A percentile compares a stretch with the other conserved stretches of the same genome.
Conservation (phyloP, 805 yeast genomes). For the Candida suzukii region DNA sequence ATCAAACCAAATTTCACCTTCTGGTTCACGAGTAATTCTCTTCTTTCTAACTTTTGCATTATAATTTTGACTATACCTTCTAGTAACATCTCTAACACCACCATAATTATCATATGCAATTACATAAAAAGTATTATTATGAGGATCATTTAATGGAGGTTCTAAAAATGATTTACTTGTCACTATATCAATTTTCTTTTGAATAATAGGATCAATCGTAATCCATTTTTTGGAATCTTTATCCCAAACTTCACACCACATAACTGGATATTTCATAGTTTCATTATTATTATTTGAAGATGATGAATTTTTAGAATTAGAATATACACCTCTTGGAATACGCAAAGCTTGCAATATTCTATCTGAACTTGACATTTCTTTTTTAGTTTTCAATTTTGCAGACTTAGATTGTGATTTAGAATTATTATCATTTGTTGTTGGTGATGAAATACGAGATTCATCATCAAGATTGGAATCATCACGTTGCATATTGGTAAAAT, state of each 20-base stretch:
- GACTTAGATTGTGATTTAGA: background rate
- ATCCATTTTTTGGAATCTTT: slow-evolving; percentile 65
- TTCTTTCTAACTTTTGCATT: slow-evolving; percentile 73
- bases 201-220: slow-evolving; percentile 75
- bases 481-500: slow-evolving; percentile 44
- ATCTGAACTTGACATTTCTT: slow-evolving; percentile 19
- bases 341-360: slow-evolving; percentile 19
- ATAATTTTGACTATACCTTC: slow-evolving; percentile 66
- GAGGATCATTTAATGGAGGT: slow-evolving; percentile 56
- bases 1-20: slow-evolving; percentile 56
- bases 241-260: slow-evolving; percentile 96
- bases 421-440: background rate
- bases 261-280: slow-evolving; percentile 50
- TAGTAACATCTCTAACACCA: slow-evolving; percentile 72
- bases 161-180: slow-evolving; percentile 41
- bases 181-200: slow-evolving; percentile 55
- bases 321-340: slow-evolving; percentile 7
- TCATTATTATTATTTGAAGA: slow-evolving; percentile 1
- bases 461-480: slow-evolving; percentile 12
- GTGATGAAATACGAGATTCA: too few relatives aligned
- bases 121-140: slow-evolving; percentile 64
- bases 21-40: slow-evolving; percentile 55
- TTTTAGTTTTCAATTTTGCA: slow-evolving; percentile 3
- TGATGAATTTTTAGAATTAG: slow-evolving; percentile 6
- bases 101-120: slow-evolving; percentile 66